These are phyloP conservation scores for Leccinum ochraceum DNA, from an alignment of 768 basidiomycete genomes.

Conservation along the genomic window DNA sequence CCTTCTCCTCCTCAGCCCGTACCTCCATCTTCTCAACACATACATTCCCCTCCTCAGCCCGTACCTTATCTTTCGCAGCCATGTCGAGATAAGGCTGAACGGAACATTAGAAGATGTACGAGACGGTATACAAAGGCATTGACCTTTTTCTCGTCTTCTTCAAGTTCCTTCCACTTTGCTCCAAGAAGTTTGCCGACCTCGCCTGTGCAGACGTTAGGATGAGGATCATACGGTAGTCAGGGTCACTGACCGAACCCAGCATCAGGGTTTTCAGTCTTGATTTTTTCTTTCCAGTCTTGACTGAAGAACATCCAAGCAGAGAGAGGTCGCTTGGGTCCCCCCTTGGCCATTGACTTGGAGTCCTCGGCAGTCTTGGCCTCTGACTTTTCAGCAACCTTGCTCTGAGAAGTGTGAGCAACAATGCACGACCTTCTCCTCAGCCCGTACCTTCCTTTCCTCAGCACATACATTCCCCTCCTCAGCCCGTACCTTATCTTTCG, in stretches of 20 bases:
- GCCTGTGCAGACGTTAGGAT: conserved; percentile 44
- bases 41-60: conserved; percentile 65
- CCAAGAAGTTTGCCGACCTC: conserved; percentile 95
- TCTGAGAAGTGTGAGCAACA: conserved; percentile 12
- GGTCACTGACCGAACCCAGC: conserved; percentile 77
- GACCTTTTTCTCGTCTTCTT: conserved; percentile 90
- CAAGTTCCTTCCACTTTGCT: conserved; percentile 95
- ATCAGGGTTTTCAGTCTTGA: conserved; percentile 95
- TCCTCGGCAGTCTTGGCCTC: conserved; percentile 50
- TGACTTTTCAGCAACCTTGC: conserved; percentile 71
- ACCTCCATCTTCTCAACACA: no score
- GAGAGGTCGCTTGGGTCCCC: conserved; percentile 80
- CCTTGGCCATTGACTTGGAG: conserved; percentile 75
- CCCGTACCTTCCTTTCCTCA: no score
- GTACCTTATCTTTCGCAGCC: conserved; percentile 83
- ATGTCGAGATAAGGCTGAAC: conserved; percentile 83
- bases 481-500: conserved; percentile 83
- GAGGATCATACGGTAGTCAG: conserved; percentile 1
- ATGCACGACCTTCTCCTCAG: neutral
- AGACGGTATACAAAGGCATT: conserved; percentile 11
- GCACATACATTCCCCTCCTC: conserved; percentile 64
- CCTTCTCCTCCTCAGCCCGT: no score
- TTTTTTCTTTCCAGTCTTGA: conserved; percentile 92
- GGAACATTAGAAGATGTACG: conserved; percentile 10
- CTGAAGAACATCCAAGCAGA: conserved; percentile 99